Percentiles rank a stretch among this genome's conserved stretches.
Evolutionary conservation across 306 rosid species (phyloP).

Genomic region (Carpinus viminea): DNA sequence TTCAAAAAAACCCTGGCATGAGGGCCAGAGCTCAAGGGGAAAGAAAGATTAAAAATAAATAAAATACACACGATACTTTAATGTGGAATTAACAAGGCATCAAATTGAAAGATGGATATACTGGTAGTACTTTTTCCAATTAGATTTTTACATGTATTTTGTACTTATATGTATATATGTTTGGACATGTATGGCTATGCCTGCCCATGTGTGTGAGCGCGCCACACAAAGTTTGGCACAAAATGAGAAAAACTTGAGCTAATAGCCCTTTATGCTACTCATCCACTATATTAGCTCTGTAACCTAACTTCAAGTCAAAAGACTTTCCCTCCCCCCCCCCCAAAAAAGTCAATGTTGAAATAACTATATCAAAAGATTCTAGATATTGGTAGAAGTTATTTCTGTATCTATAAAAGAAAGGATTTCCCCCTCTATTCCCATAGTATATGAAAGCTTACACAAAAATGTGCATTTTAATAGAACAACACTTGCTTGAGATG

Average conservation of each 20-base stretch:
- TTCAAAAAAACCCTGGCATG: not conserved
- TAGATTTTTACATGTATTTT: not conserved
- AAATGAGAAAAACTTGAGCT: not conserved
- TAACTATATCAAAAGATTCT: too few relatives aligned
- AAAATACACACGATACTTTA: not conserved
- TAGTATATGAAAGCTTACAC: too few relatives aligned
- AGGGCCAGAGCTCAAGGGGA: not conserved
- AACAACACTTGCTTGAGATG: too few relatives aligned
- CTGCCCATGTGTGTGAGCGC: not conserved
- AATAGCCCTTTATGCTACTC: not conserved
- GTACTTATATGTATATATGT: not conserved
- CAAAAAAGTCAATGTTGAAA: too few relatives aligned
- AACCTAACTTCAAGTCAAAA: too few relatives aligned
- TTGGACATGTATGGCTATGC: not conserved
- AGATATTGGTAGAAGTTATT: too few relatives aligned
- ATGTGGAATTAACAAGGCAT: not conserved
- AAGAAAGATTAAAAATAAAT: not conserved
- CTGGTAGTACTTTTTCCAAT: not conserved
- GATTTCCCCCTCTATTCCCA: too few relatives aligned
- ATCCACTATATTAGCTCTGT: not conserved
- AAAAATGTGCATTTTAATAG: too few relatives aligned
- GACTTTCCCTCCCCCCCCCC: too few relatives aligned
- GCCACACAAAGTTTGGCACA: not conserved
- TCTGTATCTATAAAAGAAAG: too few relatives aligned
- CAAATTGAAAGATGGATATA: not conserved